phyloP scores from a whole-genome alignment of 2,329 filamentous ascomycete genomes.

The Pseudogymnoascus sp. region DNA sequence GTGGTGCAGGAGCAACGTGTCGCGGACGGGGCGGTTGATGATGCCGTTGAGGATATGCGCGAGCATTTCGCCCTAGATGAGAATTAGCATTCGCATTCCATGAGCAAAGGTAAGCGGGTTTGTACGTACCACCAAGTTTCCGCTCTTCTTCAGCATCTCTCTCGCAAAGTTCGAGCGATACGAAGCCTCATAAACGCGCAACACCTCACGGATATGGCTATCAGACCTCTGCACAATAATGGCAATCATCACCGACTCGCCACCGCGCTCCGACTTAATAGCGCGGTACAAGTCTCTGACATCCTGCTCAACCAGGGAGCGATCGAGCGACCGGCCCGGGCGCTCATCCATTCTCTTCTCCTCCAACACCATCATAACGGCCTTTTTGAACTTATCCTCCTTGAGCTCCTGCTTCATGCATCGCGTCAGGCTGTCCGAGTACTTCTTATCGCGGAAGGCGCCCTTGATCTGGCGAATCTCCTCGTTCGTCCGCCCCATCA shows the following conservation, averaged over 20 bases:
- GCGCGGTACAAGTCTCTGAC: constrained; percentile 60
- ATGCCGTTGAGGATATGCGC: constrained; percentile 94
- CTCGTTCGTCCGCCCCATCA: constrained; percentile 84
- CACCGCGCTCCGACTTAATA: constrained; percentile 67
- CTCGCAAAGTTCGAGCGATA: constrained; percentile 77
- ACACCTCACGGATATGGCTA: constrained; percentile 68
- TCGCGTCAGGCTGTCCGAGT: constrained; percentile 66
- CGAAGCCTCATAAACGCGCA: constrained; percentile 65
- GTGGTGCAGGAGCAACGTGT: constrained; percentile 84
- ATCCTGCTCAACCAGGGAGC: constrained; percentile 58
- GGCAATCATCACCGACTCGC: constrained; percentile 78
- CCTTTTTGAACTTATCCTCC: constrained; percentile 91
- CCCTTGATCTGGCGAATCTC: constrained; percentile 84
- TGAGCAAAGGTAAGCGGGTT: not conserved
- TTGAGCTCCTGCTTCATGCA: constrained; percentile 92
- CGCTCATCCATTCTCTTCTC: constrained; percentile 73
- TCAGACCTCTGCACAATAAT: constrained; percentile 78
- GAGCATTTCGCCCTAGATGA: constrained; percentile 73
- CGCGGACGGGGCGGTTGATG: constrained; percentile 89
- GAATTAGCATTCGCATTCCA: not conserved
- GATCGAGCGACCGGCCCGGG: constrained; percentile 18
- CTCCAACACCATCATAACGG: constrained; percentile 75
- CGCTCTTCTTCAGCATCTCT: constrained; percentile 79
- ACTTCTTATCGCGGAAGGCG: constrained; percentile 85
- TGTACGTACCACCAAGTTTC: constrained; percentile 77